phyloP scores from a whole-genome alignment of 2,329 filamentous ascomycete genomes.

The Fusarium longipes region DNA sequence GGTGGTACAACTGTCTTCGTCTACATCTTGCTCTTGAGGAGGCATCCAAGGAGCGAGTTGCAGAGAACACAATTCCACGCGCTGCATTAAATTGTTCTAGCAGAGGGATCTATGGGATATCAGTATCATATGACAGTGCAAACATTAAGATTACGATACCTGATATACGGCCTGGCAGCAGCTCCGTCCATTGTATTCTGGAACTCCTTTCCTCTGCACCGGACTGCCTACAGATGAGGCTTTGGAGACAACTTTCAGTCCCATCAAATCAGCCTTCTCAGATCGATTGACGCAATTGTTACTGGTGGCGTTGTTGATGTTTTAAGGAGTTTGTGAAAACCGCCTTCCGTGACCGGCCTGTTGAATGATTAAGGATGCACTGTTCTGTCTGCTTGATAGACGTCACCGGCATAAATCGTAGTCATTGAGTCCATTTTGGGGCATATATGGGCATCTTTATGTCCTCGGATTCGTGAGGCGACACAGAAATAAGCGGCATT shows the following conservation, averaged over 20 bases:
- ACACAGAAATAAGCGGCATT: not conserved
- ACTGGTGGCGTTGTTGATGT: not conserved
- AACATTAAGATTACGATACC: conserved; percentile 4
- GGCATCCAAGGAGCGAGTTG: not conserved
- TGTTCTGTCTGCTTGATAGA: not conserved
- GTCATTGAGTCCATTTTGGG: not conserved
- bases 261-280: not conserved
- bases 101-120: conserved; percentile 1
- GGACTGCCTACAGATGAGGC: conserved; percentile 1
- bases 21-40: not conserved
- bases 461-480: not conserved
- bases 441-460: conserved; percentile 26
- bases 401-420: not conserved
- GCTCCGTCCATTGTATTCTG: not conserved
- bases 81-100: not conserved
- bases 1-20: conserved; percentile 6
- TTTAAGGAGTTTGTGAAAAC: conserved; percentile 1
- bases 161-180: conserved; percentile 14
- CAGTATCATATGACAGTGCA: not conserved
- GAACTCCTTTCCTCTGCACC: not conserved
- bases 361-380: not conserved
- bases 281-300: not conserved
- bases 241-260: not conserved
- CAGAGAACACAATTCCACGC: not conserved
- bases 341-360: not conserved